Percentiles rank a stretch among this genome's conserved stretches.
phyloP scores from a whole-genome alignment of 441 rosid species.

The Adansonia gregorii region DNA sequence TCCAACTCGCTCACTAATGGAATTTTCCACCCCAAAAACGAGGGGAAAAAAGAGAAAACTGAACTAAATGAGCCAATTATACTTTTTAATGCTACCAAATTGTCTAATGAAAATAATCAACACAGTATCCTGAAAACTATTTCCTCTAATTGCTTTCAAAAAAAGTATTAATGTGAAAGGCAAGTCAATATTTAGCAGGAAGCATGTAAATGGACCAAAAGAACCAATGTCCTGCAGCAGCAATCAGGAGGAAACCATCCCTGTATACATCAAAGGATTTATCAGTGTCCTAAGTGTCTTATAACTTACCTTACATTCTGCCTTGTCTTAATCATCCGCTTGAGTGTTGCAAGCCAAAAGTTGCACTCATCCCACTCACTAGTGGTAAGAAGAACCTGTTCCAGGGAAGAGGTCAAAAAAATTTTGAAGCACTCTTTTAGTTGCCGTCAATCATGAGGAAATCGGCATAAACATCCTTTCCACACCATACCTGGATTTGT shows the following conservation, averaged over 20 bases:
- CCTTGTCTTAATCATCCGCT: constrained; percentile 95
- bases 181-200: constrained; percentile 9
- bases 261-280: constrained; percentile 34
- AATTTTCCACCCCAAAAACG: background rate
- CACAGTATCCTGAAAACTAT: constrained; percentile 34
- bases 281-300: constrained; percentile 16
- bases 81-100: constrained; percentile 37
- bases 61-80: constrained; percentile 32
- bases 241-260: constrained; percentile 28
- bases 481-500: constrained; percentile 75
- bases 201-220: constrained; percentile 13
- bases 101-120: constrained; percentile 26
- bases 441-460: background rate
- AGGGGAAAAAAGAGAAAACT: constrained; percentile 22
- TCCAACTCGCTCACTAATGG: background rate
- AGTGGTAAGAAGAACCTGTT: constrained; percentile 85
- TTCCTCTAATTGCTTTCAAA: constrained; percentile 32
- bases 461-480: background rate
- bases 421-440: background rate
- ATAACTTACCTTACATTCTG: constrained; percentile 68
- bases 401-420: background rate
- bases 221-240: constrained; percentile 35
- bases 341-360: constrained; percentile 91
- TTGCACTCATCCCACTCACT: constrained; percentile 99
- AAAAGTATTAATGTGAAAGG: constrained; percentile 23